A percentile compares a stretch with the other conserved stretches of the same genome.
phyloP scores from a whole-genome alignment of 208 protist species.

The Trypanosoma platydactyli region DNA sequence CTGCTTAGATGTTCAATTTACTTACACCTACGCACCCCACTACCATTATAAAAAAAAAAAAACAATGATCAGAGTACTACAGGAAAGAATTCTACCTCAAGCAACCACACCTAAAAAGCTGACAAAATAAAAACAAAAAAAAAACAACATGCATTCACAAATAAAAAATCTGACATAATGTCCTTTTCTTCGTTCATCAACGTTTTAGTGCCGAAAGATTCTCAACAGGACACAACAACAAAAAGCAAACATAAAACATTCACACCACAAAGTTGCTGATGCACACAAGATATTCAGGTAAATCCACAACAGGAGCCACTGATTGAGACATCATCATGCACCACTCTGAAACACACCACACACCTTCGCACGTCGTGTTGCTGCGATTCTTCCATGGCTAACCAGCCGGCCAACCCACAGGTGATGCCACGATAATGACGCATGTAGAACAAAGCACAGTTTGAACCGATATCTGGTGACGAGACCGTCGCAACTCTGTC shows the following conservation, averaged over 20 bases:
- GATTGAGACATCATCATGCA: constrained; percentile 40
- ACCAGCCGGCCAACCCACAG: neutral
- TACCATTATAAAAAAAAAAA: too few relatives aligned
- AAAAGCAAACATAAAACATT: constrained; percentile 14
- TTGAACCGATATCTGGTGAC: constrained; percentile 27
- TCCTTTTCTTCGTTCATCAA: too few relatives aligned
- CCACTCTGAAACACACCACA: constrained; percentile 24
- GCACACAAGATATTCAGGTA: constrained; percentile 36
- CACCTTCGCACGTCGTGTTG: neutral
- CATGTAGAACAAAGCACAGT: constrained; percentile 24
- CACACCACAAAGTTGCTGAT: constrained; percentile 14
- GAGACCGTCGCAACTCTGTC: constrained; percentile 21
- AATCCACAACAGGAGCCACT: constrained; percentile 23
- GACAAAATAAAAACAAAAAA: too few relatives aligned
- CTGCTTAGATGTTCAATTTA: constrained; percentile 5
- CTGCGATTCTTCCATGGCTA: neutral
- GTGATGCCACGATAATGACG: constrained; percentile 14
- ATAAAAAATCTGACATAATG: too few relatives aligned
- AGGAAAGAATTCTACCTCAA: too few relatives aligned
- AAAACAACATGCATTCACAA: too few relatives aligned
- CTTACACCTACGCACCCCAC: neutral
- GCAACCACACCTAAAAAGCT: too few relatives aligned
- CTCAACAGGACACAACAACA: constrained; percentile 5
- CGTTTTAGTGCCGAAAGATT: too few relatives aligned
- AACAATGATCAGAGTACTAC: too few relatives aligned